Evolutionary conservation across 2,329 filamentous ascomycete species (phyloP), one percentile per base, ranked within the genome.

Genomic region (Botrytis sinoallii): DNA sequence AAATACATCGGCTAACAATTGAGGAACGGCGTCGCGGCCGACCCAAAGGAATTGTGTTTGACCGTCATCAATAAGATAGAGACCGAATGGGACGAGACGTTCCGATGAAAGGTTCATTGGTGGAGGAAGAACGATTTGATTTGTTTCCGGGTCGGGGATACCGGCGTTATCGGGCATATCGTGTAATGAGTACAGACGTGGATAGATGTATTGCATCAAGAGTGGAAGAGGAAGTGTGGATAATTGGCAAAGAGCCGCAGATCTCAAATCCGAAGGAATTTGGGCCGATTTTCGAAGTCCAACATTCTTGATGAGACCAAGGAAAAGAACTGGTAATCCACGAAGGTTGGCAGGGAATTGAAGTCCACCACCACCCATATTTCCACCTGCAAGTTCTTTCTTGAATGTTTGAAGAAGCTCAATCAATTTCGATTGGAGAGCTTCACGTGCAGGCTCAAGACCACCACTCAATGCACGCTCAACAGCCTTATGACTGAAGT

Each of bases 21-120:
- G 94, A 1, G 94, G 94, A 42, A 99, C 94, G 1, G 95, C 92
- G 78, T 99, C 95, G 52, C 95, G 91, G 22, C 96, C 96, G 32
- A 98, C 88, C 96, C 96, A 99, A 66, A 99, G 84, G 87, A 99
- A 99, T 82, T 99, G 96, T 9, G 94, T 98, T 83, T 98, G 95
- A 4, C 95, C 95, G 80, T 99, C 96, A 79, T 99, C 96, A 79
- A 99, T 96, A 74, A 99, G 88, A 83, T 99, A 99, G 29, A 99
- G 85, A 42, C 96, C 96, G 81, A 97, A 97, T 0, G 94, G 89
- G 5, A 94, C 93, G 68, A 99, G 88, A 65, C 92, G 90, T 82
- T 95, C 94, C 1, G 95, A 97, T 4, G 94, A 94, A 74, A 98
- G 87, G 82, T 98, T 98, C 79, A 93, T 81, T 0, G 93, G 87